These are phyloP conservation scores for Exophiala sp. DNA, from an alignment of 2,329 filamentous ascomycete species.

Conservation along the genomic window DNA sequence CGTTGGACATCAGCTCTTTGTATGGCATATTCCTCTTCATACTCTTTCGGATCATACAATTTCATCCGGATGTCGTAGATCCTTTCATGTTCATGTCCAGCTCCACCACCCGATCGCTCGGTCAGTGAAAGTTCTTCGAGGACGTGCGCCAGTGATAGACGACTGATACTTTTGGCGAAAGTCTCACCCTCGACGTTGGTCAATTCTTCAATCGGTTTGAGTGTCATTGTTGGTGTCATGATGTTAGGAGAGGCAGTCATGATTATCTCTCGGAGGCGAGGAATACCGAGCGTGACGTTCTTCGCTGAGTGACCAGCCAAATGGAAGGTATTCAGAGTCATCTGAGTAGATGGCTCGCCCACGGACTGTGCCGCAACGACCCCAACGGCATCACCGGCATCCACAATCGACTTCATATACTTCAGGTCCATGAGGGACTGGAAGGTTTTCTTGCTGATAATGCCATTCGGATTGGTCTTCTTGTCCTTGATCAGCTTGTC, in stretches of 20 bases:
- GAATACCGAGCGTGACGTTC: conserved; percentile 98
- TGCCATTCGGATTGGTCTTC: conserved; percentile 47
- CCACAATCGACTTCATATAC: conserved; percentile 85
- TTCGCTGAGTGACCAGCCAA: conserved; percentile 97
- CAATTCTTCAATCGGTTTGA: conserved; percentile 72
- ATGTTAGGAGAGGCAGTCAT: conserved; percentile 94
- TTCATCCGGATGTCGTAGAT: conserved; percentile 77
- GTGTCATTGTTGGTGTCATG: conserved; percentile 84
- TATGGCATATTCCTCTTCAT: conserved; percentile 81
- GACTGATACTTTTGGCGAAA: conserved; percentile 90
- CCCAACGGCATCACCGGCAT: conserved; percentile 93
- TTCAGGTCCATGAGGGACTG: conserved; percentile 85
- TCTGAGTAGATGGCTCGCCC: conserved; percentile 95
- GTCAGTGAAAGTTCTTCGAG: conserved; percentile 76
- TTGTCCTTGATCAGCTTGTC: conserved; percentile 59
- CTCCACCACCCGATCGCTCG: conserved; percentile 72
- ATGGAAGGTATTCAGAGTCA: conserved; percentile 99
- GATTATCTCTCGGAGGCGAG: conserved; percentile 91
- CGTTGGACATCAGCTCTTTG: conserved; percentile 70
- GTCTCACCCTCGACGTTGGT: conserved; percentile 64
- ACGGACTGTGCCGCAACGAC: conserved; percentile 96
- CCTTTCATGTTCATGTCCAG: conserved; percentile 69
- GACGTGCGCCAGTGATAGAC: conserved; percentile 77
- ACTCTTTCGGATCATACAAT: conserved; percentile 82
- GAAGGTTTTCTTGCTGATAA: conserved; percentile 67